phyloP scores from a whole-genome alignment of 176 grass and related monocot species.

The Carex littledalei region DNA sequence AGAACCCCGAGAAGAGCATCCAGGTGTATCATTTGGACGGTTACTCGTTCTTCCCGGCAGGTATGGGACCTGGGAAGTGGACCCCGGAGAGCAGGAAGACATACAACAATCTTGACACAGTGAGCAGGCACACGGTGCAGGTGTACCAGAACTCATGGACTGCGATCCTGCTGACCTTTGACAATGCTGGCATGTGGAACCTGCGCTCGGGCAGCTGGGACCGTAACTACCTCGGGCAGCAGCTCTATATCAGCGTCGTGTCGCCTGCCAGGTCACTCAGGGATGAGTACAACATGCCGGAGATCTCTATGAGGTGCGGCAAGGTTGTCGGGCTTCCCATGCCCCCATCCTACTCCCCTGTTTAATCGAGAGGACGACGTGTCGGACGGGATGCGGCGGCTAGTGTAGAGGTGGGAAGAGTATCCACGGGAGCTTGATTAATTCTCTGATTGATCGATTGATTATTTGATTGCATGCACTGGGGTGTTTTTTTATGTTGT shows the following conservation, averaged over 20 bases:
- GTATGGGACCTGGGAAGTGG: constrained; percentile 39
- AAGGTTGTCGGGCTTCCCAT: constrained; percentile 18
- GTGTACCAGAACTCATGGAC: constrained; percentile 43
- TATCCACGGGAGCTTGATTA: constrained; percentile 7
- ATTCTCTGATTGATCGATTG: not conserved
- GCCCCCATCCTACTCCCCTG: constrained; percentile 16
- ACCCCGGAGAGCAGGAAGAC: constrained; percentile 24
- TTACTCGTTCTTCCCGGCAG: constrained; percentile 29
- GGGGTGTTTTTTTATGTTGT: constrained; percentile 1
- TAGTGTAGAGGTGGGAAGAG: constrained; percentile 14
- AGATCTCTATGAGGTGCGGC: constrained; percentile 12
- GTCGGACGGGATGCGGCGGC: not conserved
- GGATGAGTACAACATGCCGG: constrained; percentile 40
- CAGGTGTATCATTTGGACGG: constrained; percentile 28
- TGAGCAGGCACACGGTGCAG: constrained; percentile 41
- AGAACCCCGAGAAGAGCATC: constrained; percentile 22
- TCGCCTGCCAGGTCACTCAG: constrained; percentile 30
- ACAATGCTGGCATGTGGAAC: constrained; percentile 43
- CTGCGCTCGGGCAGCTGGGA: constrained; percentile 25
- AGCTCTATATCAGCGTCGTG: constrained; percentile 33
- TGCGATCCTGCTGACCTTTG: constrained; percentile 33
- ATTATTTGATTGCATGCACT: not conserved
- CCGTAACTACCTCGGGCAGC: constrained; percentile 31
- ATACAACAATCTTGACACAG: constrained; percentile 34
- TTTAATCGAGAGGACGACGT: not conserved